These are phyloP conservation scores for Camellia oleifera DNA, from an alignment of 179 eudicot species.

Conservation along the genomic window DNA sequence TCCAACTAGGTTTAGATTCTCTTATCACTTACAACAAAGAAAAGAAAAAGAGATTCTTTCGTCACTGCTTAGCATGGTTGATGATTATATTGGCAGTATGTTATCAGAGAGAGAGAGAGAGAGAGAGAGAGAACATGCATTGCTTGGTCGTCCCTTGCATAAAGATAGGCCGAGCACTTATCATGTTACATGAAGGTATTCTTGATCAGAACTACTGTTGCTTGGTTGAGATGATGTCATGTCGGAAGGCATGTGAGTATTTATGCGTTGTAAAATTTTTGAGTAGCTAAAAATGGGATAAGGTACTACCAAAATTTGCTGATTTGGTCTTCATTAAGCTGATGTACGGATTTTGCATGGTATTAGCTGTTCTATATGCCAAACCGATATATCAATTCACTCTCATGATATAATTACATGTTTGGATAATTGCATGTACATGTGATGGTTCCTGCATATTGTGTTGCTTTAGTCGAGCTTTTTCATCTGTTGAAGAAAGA, in stretches of 20 bases:
- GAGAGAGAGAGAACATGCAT: background rate
- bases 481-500: conserved; percentile 11
- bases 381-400: background rate
- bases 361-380: background rate
- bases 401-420: background rate
- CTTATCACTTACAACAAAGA: conserved; percentile 57
- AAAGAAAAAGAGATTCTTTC: background rate
- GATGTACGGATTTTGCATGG: conserved; percentile 19
- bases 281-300: background rate
- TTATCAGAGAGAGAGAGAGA: background rate
- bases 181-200: conserved; percentile 20
- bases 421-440: background rate
- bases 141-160: background rate
- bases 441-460: background rate
- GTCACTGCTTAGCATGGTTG: background rate
- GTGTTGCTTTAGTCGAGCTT: conserved; percentile 12
- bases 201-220: background rate
- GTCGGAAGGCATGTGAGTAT: background rate
- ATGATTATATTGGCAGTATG: background rate
- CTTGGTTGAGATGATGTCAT: conserved; percentile 36
- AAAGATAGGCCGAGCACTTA: conserved; percentile 27
- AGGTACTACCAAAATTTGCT: background rate
- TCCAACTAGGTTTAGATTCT: background rate
- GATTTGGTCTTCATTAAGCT: background rate
- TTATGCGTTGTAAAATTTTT: background rate